These are phyloP conservation scores for Wickerhamomyces subpelliculosus DNA, from an alignment of 805 yeast species.

Conservation along the genomic window DNA sequence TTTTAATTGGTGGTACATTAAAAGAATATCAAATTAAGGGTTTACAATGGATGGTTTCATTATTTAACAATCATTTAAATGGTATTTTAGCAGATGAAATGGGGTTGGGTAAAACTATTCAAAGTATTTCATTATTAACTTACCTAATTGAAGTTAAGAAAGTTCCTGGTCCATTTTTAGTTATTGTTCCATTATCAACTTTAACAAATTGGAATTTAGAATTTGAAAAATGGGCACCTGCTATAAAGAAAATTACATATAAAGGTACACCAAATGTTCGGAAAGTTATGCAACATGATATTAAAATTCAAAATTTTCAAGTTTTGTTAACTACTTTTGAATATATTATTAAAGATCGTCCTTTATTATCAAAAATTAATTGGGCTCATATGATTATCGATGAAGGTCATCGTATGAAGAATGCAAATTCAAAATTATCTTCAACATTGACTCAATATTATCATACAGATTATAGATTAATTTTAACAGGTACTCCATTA, in stretches of 20 bases:
- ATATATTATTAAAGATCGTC: slow-evolving; percentile 72
- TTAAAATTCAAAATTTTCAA: slow-evolving; percentile 64
- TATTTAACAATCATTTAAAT: slow-evolving; percentile 88
- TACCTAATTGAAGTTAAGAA: slow-evolving; percentile 64
- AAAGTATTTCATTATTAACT: slow-evolving; percentile 70
- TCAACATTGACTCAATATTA: slow-evolving; percentile 65
- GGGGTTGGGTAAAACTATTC: slow-evolving; percentile 96
- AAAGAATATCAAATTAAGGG: slow-evolving; percentile 89
- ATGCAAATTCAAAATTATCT: slow-evolving; percentile 67
- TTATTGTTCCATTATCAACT: slow-evolving; percentile 78
- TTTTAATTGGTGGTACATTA: slow-evolving; percentile 69
- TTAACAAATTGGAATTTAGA: slow-evolving; percentile 82
- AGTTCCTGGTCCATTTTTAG: slow-evolving; percentile 63
- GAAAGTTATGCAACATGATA: slow-evolving; percentile 55
- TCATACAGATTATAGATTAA: slow-evolving; percentile 68
- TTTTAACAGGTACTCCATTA: slow-evolving; percentile 83
- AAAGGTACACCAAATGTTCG: slow-evolving; percentile 75
- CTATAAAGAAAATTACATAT: slow-evolving; percentile 60
- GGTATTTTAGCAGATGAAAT: slow-evolving; percentile 98
- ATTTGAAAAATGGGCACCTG: slow-evolving; percentile 88
- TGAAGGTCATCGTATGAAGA: slow-evolving; percentile 89
- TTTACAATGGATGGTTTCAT: slow-evolving; percentile 97
- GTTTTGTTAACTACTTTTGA: slow-evolving; percentile 78
- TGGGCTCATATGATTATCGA: slow-evolving; percentile 88
- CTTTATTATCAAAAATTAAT: slow-evolving; percentile 56